phyloP scores from a whole-genome alignment of 371 early-diverging fungal genomes.

The Mucor plumbeus region DNA sequence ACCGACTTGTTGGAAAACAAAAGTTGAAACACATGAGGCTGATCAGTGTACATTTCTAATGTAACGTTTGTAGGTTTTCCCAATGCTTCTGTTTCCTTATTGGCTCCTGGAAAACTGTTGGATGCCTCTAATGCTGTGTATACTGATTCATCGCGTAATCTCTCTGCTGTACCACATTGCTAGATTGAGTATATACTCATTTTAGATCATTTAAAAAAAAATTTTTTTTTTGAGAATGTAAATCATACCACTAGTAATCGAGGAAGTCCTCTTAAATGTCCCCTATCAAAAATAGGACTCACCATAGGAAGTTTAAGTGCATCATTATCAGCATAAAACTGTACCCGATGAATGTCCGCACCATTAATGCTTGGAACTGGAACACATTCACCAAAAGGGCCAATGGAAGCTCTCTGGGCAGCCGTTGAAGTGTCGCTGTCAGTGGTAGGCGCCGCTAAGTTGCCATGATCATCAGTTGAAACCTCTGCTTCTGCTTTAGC shows the following conservation, averaged over 20 bases:
- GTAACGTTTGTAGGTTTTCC: conserved; percentile 31
- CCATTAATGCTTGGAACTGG: conserved; percentile 16
- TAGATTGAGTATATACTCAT: conserved; percentile 10
- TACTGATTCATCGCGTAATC: conserved; percentile 71
- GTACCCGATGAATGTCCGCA: conserved; percentile 49
- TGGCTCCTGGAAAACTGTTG: conserved; percentile 32
- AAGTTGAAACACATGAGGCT: conserved; percentile 81
- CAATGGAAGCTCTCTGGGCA: conserved; percentile 33
- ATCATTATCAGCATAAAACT: conserved; percentile 61
- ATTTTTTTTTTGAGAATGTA: not conserved
- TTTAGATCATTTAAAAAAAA: no score
- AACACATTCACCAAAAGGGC: conserved; percentile 38
- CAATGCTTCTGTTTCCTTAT: conserved; percentile 7
- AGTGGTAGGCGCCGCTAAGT: conserved; percentile 3
- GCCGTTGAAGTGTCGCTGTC: conserved; percentile 20
- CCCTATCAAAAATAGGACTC: conserved; percentile 56
- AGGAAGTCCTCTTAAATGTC: conserved; percentile 45
- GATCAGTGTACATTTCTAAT: conserved; percentile 65
- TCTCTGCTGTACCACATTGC: conserved; percentile 72
- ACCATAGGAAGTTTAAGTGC: conserved; percentile 54
- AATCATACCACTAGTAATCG: conserved; percentile 48
- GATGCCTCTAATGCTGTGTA: conserved; percentile 40
- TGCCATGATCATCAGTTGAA: not conserved
- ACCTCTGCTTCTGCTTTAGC: conserved; percentile 11
- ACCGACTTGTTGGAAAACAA: conserved; percentile 41